Evolutionary conservation across 192 early-diverging fungal genomes (phyloP), one percentile per base, ranked within the genome.

Genomic region (Chytriomyces sp.): DNA sequence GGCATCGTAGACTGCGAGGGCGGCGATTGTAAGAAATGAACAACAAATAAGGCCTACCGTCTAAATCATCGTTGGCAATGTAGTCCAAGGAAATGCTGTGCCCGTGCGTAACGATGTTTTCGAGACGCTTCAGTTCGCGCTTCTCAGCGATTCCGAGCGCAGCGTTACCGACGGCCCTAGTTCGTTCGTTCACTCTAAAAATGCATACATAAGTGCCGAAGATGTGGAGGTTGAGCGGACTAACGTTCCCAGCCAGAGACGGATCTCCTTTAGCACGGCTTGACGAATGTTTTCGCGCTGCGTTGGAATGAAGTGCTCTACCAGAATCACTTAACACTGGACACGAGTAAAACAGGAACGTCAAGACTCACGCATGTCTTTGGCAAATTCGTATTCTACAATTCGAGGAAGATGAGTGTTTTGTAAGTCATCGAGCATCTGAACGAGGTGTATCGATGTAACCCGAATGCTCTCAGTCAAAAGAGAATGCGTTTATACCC

Each of bases 181-280:
- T 92, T 93, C 89, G n/a, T 96, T 87, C 62, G 30, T 64, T 64
- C 8, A 70, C 57, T 17, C 57, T 70, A 12, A 52, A 28, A 3
- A 65, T 14, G 5, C 14, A 31, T 68, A 2, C 8, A 55, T 68
- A 55, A 38, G 52, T 33, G 3, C 6, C 44, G 3, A 5, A 7
- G 12, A 31, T 61, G 12, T 61, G 59, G 34, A 10, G 3, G n/a
- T 22, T 61, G 22, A 17, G 30, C 32, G 26, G 38, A 41, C 49
- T 28, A 72, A 94, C 92, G 84, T 91, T 63, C 87, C 91, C 41
- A 97, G 83, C 96, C 97, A 99, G 70, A 92, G 91, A 59, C 92
- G 93, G 80, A 97, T 82, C 74, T 98, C 96, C 28, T 84, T 80
- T 33, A 91, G 81, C 4, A 98, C 95, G 0, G 90, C 90, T 41